Evolutionary conservation across 2,329 filamentous ascomycete genomes (phyloP).

Genomic region (Colletotrichum endophyticum): DNA sequence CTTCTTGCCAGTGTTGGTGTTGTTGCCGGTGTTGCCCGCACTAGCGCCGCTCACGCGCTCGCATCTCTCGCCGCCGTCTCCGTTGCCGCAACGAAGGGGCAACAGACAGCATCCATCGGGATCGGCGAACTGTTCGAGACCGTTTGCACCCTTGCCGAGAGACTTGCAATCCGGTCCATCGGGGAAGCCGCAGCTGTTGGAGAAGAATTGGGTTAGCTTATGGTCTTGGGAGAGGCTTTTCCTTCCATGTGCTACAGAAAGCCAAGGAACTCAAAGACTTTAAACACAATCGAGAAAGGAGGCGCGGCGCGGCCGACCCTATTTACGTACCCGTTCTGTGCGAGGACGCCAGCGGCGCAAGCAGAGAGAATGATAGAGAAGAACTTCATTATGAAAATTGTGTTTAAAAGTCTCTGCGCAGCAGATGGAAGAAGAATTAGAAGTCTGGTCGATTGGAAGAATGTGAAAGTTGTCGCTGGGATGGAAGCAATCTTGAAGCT

Average conservation of each 20-base stretch:
- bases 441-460: background rate
- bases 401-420: background rate
- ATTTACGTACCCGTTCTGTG: background rate
- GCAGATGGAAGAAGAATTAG: background rate
- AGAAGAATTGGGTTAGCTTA: fast-evolving
- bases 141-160: background rate
- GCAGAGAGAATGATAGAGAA: background rate
- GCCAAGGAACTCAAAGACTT: background rate
- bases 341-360: background rate
- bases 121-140: constrained; percentile 7
- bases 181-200: background rate
- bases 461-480: background rate
- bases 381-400: background rate
- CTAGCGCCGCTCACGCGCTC: background rate
- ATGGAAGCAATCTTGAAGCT: fast-evolving
- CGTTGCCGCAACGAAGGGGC: background rate
- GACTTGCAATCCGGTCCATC: background rate
- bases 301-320: fast-evolving
- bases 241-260: background rate
- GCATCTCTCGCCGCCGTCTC: background rate
- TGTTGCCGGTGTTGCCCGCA: background rate
- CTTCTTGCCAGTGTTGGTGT: background rate
- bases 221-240: too few species aligned
- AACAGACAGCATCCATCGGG: background rate
- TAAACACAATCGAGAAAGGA: background rate